Evolutionary conservation across 257 asterid genomes (phyloP), one percentile per base, ranked within the genome.

Genomic region (Plantago ovata): DNA sequence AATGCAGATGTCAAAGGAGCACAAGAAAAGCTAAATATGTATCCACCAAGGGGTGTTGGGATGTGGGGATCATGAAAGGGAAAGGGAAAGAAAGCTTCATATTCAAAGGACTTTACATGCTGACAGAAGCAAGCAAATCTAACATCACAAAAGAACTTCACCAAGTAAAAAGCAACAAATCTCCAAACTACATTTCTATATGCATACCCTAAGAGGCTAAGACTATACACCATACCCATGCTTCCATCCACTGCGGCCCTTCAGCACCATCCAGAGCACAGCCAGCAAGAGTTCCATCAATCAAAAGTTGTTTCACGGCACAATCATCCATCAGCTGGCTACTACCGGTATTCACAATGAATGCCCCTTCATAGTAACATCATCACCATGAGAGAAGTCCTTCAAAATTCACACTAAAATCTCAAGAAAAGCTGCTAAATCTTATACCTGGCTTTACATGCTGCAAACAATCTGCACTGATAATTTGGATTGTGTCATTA

Each of bases 231-330:
- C 95, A 84, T 93, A 93, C 99, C 99, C 99, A 94, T 73, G 99
- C 99, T 83, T 94, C 99, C 99, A 94, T 94, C 99, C 99, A 94
- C 71, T 94, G 99, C 50, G 99, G 99, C 72, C 99, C 99, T 79
- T 94, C 99, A 69, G 97, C 97, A 63, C 99, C 99, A 77, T 94
- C 99, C 63, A 94, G 78, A 63, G 99, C 99, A 72, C 97, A 89
- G 47, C 97, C 99, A 36, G 97, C 97, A 49, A 94, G 82, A 16
- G 87, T 83, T 61, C 96, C 99, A 64, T 94, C 99, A 45, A 94
- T 94, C 79, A 94, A 62, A 62, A 94, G 96, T 76, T 94, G 99
- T 72, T 94, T 94, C 75, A 94, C 94, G 38, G 97, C 96, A 81
- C 99, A 94, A 68, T 94, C 99, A 69, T 94, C 99, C 77, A 94